These are phyloP conservation scores for Cutaneotrichosporon sp. DNA, from an alignment of 1,284 basidiomycete genomes.

Conservation along the genomic window DNA sequence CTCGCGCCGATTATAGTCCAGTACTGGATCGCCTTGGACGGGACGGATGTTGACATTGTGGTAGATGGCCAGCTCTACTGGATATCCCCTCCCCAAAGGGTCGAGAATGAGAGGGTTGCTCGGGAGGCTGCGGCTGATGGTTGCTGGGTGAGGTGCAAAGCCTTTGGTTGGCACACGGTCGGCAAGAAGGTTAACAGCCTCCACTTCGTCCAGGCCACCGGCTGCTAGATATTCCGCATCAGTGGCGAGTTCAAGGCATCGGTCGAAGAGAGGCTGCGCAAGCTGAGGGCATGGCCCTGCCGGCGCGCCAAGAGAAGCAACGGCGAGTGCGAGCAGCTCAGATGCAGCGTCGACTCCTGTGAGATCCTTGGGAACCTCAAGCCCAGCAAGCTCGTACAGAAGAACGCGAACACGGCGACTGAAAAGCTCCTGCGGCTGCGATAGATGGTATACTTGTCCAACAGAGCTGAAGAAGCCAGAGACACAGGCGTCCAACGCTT, in stretches of 20 bases:
- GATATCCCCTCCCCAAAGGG: constrained; percentile 5
- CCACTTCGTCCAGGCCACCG: constrained; percentile 3
- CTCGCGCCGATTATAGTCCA: background rate
- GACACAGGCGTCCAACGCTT: constrained; percentile 8
- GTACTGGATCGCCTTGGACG: background rate
- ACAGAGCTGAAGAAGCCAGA: constrained; percentile 3
- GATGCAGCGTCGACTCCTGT: constrained; percentile 1
- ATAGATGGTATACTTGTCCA: background rate
- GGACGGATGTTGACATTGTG: constrained; percentile 1
- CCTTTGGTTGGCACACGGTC: no score
- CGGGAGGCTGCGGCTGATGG: background rate
- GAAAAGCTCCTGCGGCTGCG: background rate
- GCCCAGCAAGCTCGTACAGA: constrained; percentile 7
- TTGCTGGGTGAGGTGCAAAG: background rate
- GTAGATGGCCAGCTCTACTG: constrained; percentile 6
- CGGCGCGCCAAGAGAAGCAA: constrained; percentile 2
- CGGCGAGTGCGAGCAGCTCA: constrained; percentile 4
- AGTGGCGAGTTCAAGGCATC: background rate
- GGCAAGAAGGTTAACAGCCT: constrained; percentile 6
- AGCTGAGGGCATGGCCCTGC: background rate
- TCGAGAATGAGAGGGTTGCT: background rate
- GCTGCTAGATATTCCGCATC: background rate
- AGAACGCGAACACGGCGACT: constrained; percentile 1
- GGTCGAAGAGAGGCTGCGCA: background rate
- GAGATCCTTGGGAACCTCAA: constrained; percentile 8